Percentiles rank a stretch among this genome's conserved stretches.
Conservation (phyloP, 2,329 filamentous ascomycete genomes). For the Diaporthe caulivora region DNA sequence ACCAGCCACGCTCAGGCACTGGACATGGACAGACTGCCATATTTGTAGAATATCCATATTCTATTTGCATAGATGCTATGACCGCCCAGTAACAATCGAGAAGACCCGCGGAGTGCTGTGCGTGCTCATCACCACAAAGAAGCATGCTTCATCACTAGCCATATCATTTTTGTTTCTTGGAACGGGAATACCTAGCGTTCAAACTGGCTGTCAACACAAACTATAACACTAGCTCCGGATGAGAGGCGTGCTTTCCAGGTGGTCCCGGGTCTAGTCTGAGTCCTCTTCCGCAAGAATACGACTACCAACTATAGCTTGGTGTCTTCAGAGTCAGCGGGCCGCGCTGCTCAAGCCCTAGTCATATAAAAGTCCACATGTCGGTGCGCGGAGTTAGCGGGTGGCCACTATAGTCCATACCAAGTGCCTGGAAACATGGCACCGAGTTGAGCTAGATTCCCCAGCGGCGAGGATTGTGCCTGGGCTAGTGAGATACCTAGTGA, state of each 20-base stretch:
- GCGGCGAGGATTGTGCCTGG: not conserved
- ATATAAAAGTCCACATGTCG: not conserved
- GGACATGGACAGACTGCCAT: not conserved
- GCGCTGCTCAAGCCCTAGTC: not conserved
- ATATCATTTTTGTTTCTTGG: not conserved
- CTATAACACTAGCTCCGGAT: not conserved
- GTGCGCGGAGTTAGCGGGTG: not conserved
- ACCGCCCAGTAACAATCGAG: no score
- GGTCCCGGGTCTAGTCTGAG: not conserved
- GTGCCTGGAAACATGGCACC: not conserved
- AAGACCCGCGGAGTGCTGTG: no score
- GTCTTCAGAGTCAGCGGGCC: not conserved
- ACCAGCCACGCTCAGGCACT: not conserved
- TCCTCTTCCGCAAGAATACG: not conserved
- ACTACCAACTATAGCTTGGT: not conserved
- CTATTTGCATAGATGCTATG: slow-evolving; percentile 1
- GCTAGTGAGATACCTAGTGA: no score
- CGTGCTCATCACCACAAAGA: not conserved
- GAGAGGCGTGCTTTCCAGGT: not conserved
- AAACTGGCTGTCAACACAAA: not conserved
- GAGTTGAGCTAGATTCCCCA: not conserved
- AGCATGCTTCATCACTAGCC: not conserved
- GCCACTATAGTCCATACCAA: not conserved
- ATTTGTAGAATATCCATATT: no score
- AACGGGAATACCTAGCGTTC: not conserved